Evolutionary conservation across 805 yeast species (phyloP), one percentile per base, ranked within the genome.

Genomic region (Wickerhamomyces xylosicus): DNA sequence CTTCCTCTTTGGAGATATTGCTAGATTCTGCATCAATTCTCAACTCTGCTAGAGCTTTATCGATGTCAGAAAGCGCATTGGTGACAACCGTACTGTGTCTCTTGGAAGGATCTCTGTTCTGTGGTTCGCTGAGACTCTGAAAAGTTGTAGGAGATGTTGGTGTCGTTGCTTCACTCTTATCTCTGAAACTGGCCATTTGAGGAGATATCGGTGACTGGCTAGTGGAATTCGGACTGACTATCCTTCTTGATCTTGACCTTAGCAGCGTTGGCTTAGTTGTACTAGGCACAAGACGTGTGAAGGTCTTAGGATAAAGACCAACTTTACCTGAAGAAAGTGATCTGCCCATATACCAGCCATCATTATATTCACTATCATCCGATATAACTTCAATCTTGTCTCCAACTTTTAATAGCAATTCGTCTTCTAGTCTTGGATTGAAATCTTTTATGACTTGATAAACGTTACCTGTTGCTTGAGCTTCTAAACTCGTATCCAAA

Each of bases 291-390:
- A 72, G 55, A 48, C 79, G 79, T 2, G 97, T 89, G 58, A 90
- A 90, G 3, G 86, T 77, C 47, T 83, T 84, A 13, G 98, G 98
- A 54, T 87, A 92, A 33, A 90, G 64, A 0, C 98, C 98, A 11
- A 85, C 90, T 38, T 74, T 71, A 39, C 75, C 73, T 0, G 90
- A 78, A 37, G 72, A 54, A 37, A 85, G 54, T 49, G 89, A 89
- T 43, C 76, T 78, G 3, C 96, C 95, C 71, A 85, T 82, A 55
- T 81, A 92, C 99, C 99, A 92, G 15, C 97, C 97, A 59, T 92
- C 97, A 50, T 85, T 83, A 59, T 83, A 92, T 53, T 85, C 96
- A 45, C 80, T 74, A 61, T 92, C 98, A 59, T 87, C 96, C 34
- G 95, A 85, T 18, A 92, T 74, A 7, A 92, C 85, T 57, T 86